A percentile compares a stretch with the other conserved stretches of the same genome.
Conservation (phyloP, 345 rosid genomes). For the Brassica cretica region DNA sequence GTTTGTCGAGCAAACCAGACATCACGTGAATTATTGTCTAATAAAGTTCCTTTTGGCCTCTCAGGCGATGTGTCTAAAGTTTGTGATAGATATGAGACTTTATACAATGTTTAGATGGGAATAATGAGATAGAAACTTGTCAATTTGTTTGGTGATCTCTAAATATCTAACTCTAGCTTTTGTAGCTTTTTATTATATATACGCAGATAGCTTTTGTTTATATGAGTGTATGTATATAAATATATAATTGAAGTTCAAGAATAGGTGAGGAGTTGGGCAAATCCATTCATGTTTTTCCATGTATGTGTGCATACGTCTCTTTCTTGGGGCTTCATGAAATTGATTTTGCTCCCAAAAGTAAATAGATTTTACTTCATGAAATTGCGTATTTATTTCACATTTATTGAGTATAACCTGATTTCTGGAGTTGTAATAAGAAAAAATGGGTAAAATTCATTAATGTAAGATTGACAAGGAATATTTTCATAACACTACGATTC, state of each 20-base stretch:
- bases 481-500: not conserved
- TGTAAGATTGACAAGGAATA: not conserved
- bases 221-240: not conserved
- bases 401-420: not conserved
- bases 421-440: not conserved
- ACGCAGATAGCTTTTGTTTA: not conserved
- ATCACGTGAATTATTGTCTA: constrained; percentile 13
- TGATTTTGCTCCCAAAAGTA: not conserved
- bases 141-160: constrained; percentile 57
- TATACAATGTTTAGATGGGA: constrained; percentile 35
- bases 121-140: constrained; percentile 21
- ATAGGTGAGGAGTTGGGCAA: constrained; percentile 35
- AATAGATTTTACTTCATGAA: not conserved
- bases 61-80: not conserved
- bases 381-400: not conserved
- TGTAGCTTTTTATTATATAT: constrained; percentile 13
- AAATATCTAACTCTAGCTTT: constrained; percentile 49
- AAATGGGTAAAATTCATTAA: not conserved
- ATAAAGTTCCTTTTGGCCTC: not conserved
- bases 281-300: constrained; percentile 12
- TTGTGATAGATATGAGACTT: not conserved
- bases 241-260: not conserved
- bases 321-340: constrained; percentile 4
- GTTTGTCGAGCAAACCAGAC: constrained; percentile 36
- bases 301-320: not conserved